phyloP scores from a whole-genome alignment of 2,329 filamentous ascomycete genomes.

The Talaromyces funiculosus region DNA sequence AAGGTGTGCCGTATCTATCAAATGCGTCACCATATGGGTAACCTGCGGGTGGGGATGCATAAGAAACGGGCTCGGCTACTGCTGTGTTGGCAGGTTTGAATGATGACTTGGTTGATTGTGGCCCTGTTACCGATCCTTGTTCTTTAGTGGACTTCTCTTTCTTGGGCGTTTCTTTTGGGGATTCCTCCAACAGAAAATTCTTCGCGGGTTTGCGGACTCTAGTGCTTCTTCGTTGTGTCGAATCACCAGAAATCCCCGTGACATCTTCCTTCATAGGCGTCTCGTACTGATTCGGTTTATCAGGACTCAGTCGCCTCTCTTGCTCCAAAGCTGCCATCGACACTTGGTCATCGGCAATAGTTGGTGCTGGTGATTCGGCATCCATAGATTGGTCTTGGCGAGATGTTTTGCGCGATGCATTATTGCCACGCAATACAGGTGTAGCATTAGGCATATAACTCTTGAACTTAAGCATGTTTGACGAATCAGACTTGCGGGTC shows the following conservation, averaged over 20 bases:
- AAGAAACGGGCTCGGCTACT: background rate
- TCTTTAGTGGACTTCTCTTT: background rate
- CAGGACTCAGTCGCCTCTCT: slow-evolving; percentile 1
- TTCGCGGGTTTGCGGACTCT: slow-evolving; percentile 11
- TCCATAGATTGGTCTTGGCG: slow-evolving; percentile 9
- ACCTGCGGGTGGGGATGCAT: background rate
- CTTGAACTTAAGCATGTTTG: slow-evolving; percentile 10
- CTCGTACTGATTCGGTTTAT: background rate
- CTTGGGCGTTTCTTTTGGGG: slow-evolving; percentile 1
- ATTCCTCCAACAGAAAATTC: background rate
- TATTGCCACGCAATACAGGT: background rate
- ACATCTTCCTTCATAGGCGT: slow-evolving; percentile 3
- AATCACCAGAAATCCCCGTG: slow-evolving; percentile 1
- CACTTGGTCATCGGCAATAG: slow-evolving; percentile 9
- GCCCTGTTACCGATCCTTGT: background rate
- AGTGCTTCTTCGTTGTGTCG: slow-evolving; percentile 12
- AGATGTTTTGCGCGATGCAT: slow-evolving; percentile 2
- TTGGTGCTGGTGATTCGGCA: slow-evolving; percentile 1
- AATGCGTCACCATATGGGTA: background rate
- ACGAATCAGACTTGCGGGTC: slow-evolving; percentile 10
- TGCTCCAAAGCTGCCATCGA: background rate
- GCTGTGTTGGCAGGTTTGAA: background rate
- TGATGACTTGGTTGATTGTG: background rate
- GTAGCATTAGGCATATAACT: slow-evolving; percentile 12
- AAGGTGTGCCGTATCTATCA: slow-evolving; percentile 16